Percentiles rank a stretch among this genome's conserved stretches.
phyloP scores from a whole-genome alignment of 140 eudicot genomes.

The Ambrosia hybrid region DNA sequence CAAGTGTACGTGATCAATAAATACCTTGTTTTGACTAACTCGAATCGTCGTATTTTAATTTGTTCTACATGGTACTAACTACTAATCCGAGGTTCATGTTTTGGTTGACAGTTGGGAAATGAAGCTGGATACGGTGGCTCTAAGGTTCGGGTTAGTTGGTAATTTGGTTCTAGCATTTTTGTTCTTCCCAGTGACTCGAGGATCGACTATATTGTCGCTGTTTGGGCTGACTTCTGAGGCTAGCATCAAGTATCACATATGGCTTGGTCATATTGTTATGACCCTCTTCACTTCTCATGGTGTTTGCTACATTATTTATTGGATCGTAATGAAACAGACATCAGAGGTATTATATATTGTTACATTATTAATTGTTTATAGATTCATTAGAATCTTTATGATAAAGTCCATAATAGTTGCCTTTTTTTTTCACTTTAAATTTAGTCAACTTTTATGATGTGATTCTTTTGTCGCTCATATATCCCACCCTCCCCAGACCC shows the following conservation, averaged over 20 bases:
- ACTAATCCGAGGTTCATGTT: conserved; percentile 5
- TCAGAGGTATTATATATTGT: conserved; percentile 47
- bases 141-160: conserved; percentile 60
- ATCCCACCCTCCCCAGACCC: too few species aligned
- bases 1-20: conserved; percentile 42
- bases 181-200: conserved; percentile 88
- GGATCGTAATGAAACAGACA: conserved; percentile 53
- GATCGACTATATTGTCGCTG: conserved; percentile 61
- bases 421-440: too few species aligned
- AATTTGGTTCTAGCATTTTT: too few species aligned
- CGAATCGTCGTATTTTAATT: too few species aligned
- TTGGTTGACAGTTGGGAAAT: conserved; percentile 53
- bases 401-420: conserved; percentile 16
- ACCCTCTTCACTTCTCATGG: conserved; percentile 73
- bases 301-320: conserved; percentile 48
- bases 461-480: too few species aligned
- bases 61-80: background rate
- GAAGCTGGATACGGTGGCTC: conserved; percentile 50
- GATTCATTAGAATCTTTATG: background rate
- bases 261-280: conserved; percentile 82
- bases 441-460: too few species aligned
- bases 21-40: too few species aligned
- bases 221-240: conserved; percentile 78
- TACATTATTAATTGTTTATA: background rate
- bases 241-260: conserved; percentile 82